A percentile compares a stretch with the other conserved stretches of the same genome.
Evolutionary conservation across 2,329 filamentous ascomycete genomes (phyloP).

Genomic region (Nannizziopsis barbatae): DNA sequence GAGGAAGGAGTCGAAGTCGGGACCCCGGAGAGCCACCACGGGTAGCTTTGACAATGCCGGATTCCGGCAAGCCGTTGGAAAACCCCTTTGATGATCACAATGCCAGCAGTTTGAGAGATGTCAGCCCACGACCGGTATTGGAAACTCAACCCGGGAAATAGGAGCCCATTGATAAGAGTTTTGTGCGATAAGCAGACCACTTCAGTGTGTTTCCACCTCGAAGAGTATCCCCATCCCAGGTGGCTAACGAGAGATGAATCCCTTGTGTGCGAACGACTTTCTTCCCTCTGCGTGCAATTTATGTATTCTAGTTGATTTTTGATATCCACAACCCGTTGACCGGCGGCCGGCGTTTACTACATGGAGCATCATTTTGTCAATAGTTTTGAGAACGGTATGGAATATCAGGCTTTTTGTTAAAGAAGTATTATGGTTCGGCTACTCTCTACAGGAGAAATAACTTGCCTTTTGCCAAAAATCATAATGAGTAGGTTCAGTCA

Average conservation of each 20-base stretch:
- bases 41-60: constrained; percentile 34
- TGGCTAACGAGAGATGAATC: constrained; percentile 5
- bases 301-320: constrained; percentile 2
- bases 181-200: background rate
- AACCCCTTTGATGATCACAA: constrained; percentile 66
- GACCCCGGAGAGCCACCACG: constrained; percentile 31
- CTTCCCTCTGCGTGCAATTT: background rate
- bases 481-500: too few relatives aligned
- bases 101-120: constrained; percentile 54
- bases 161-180: constrained; percentile 15
- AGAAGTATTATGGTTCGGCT: too few relatives aligned
- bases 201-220: background rate
- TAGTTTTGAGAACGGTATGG: too few relatives aligned
- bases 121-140: constrained; percentile 60
- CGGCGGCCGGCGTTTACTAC: too few relatives aligned
- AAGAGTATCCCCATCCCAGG: background rate
- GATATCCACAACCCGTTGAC: background rate
- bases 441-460: too few relatives aligned
- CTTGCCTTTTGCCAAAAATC: too few relatives aligned
- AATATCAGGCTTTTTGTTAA: too few relatives aligned
- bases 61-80: constrained; percentile 35
- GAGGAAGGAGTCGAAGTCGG: constrained; percentile 37
- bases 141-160: constrained; percentile 4
- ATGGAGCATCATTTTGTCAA: too few relatives aligned
- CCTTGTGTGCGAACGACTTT: background rate